phyloP scores from a whole-genome alignment of 331 rosid genomes.

The Acacia concinna region DNA sequence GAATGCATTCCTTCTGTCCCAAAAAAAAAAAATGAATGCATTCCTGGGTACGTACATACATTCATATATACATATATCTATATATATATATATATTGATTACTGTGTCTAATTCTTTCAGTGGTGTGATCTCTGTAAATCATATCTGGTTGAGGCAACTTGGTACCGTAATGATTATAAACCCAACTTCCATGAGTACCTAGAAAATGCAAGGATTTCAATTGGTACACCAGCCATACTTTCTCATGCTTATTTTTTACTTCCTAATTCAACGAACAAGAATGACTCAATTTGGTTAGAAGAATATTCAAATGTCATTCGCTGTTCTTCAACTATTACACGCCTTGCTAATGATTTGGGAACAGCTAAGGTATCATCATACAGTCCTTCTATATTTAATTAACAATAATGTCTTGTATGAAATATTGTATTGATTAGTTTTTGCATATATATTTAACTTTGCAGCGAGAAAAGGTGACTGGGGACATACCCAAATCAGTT shows the following conservation, averaged over 20 bases:
- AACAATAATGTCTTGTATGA: too few species aligned
- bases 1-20: too few species aligned
- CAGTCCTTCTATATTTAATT: too few species aligned
- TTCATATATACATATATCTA: too few species aligned
- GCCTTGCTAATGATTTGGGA: not conserved
- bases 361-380: not conserved
- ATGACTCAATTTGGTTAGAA: not conserved
- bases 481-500: constrained; percentile 24
- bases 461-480: constrained; percentile 11
- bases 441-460: too few species aligned
- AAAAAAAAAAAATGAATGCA: too few species aligned
- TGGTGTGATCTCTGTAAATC: not conserved
- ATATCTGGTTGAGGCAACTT: not conserved
- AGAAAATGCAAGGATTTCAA: constrained; percentile 6
- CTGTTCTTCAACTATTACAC: not conserved
- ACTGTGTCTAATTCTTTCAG: too few species aligned
- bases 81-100: not conserved
- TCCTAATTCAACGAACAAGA: not conserved
- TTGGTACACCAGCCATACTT: not conserved
- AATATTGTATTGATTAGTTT: too few species aligned
- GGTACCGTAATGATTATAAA: not conserved
- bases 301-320: not conserved
- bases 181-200: not conserved
- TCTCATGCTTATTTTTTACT: not conserved
- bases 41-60: too few species aligned